Base-by-base conservation (phyloP, 164 flowering plant genomes). In the Magnolia changhungtana region DNA sequence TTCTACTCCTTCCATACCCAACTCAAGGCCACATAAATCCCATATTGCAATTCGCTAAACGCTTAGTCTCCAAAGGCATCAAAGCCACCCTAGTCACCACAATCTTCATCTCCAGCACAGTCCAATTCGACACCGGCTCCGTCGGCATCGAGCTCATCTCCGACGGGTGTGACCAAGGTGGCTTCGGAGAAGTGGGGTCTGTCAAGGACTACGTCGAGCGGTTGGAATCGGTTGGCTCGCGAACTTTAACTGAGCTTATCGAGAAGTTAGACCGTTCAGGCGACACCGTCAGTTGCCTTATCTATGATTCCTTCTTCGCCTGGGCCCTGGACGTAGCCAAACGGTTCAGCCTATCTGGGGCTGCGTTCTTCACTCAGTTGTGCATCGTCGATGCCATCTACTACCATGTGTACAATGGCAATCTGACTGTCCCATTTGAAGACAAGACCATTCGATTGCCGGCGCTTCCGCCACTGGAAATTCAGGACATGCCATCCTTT, bases 401-500 rank as follows among this genome's bases (percentile, higher is more conserved):
- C 78, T 75, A 71, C 63, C 70, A 61, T 20, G 52, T 63, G 21
- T 13, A 23, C 16, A 0, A 4, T 45, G 78, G 79, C 1, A 3
- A n/a, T 21, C 5, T 82, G 51, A 50, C 31, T 2, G 27, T 67
- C 18, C 84, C 81, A 0, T 21, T 59, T 14, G 2, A 55, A 20
- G 72, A 6, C 0, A 11, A n/a, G 13, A 18, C 21, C 8, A 75
- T 85, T 10, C 67, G 76, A 0, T 11, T 87, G 63, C 89, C 89
- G 9, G 75, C 74, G 0, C 21, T 86, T 75, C 85, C 90, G 3
- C n/a, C 1, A 2, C 69, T 90, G 13, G 84, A n/a, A 16, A 9
- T 67, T 0, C 3, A 20, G 0, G 91, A 88, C 27, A 23, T 88
- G 51, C 94, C 92, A 5, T 82, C 87, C 1, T 79, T 86, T n/a